These are phyloP conservation scores for Calonectria ilicicola DNA, from an alignment of 2,329 filamentous ascomycete genomes.

Conservation along the genomic window DNA sequence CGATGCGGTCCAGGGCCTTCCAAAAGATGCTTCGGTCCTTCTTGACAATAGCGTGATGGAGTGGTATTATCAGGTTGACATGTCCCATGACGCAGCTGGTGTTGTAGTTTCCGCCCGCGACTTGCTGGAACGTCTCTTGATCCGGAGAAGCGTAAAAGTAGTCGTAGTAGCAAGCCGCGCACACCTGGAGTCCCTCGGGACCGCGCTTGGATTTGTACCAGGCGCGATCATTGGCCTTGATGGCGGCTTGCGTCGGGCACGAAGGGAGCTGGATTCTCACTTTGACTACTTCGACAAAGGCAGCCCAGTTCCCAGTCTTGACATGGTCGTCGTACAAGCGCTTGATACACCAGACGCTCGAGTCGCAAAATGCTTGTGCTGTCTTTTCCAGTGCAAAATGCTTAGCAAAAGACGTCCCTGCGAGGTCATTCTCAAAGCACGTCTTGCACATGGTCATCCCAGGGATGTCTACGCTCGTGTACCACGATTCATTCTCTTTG, in stretches of 20 bases:
- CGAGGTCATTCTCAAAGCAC: conserved; percentile 53
- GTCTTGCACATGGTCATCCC: conserved; percentile 50
- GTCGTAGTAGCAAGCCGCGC: conserved; percentile 53
- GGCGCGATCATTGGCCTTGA: conserved; percentile 36
- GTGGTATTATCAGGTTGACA: conserved; percentile 46
- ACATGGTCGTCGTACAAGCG: conserved; percentile 43
- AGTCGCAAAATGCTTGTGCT: conserved; percentile 44
- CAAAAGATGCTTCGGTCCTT: conserved; percentile 51
- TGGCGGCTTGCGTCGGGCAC: conserved; percentile 41
- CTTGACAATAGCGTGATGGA: conserved; percentile 43
- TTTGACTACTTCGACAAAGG: conserved; percentile 47
- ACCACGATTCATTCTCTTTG: conserved; percentile 46
- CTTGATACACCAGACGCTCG: conserved; percentile 45
- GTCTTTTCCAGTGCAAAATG: conserved; percentile 41
- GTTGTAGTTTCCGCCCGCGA: conserved; percentile 34
- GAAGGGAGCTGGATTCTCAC: conserved; percentile 39
- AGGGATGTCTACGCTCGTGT: conserved; percentile 47
- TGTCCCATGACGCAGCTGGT: conserved; percentile 45
- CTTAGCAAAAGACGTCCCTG: conserved; percentile 41
- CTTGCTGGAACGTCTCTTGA: conserved; percentile 35
- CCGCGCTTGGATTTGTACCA: conserved; percentile 49
- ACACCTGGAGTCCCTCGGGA: conserved; percentile 45
- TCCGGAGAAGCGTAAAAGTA: conserved; percentile 47
- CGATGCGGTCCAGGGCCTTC: conserved; percentile 42
- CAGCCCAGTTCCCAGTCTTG: conserved; percentile 45